These are phyloP conservation scores for Cubamyces sp. DNA, from an alignment of 768 basidiomycete species.

Conservation along the genomic window DNA sequence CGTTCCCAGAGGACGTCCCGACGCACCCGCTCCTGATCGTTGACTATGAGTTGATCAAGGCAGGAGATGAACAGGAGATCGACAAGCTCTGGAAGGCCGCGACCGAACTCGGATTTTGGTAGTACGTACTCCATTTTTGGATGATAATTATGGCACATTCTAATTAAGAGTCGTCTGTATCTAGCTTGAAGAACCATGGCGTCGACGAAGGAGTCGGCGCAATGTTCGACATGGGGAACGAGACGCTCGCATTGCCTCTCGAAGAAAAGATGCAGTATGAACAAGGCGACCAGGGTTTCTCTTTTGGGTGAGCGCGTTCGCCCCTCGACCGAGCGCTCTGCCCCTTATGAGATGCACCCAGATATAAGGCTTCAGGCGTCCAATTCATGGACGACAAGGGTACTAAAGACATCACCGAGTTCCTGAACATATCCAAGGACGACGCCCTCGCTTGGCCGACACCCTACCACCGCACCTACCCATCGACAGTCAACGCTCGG, in stretches of 20 bases:
- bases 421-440: constrained; percentile 42
- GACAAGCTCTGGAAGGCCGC: constrained; percentile 53
- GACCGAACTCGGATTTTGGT: constrained; percentile 57
- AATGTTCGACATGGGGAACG: constrained; percentile 49
- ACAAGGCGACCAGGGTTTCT: constrained; percentile 46
- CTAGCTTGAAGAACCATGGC: constrained; percentile 49
- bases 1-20: constrained; percentile 50
- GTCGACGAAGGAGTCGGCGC: constrained; percentile 39
- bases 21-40: constrained; percentile 52
- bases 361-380: constrained; percentile 38
- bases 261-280: constrained; percentile 49
- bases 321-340: background rate
- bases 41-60: constrained; percentile 45
- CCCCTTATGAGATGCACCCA: background rate
- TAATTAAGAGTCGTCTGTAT: background rate
- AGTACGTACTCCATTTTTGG: constrained; percentile 39
- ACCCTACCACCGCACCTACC: constrained; percentile 38
- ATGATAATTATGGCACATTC: background rate
- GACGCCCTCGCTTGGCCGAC: constrained; percentile 41
- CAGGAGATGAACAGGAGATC: constrained; percentile 42
- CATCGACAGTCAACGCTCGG: constrained; percentile 33
- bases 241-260: constrained; percentile 44
- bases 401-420: constrained; percentile 38
- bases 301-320: constrained; percentile 39
- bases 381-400: constrained; percentile 40